Base-by-base conservation (phyloP, 2,329 filamentous ascomycete species). In the Fusarium gaditjirri region DNA sequence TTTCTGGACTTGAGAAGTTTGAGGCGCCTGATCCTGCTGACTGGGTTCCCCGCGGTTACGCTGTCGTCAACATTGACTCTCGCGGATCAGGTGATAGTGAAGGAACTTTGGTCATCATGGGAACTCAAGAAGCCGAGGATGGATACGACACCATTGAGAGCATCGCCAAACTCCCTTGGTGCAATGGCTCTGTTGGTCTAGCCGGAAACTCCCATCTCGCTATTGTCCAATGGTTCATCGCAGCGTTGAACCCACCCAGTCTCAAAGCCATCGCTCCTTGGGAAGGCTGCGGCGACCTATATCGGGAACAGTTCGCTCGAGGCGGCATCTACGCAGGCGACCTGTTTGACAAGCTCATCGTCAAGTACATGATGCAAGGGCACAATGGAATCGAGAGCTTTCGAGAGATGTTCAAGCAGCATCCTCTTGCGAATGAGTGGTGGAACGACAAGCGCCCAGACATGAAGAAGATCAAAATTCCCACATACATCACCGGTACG, bases 281-380 rank as follows among this genome's bases (percentile, higher is more conserved):
- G 64, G 64, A 67, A 17, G 64, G 64, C 0, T 67, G 64, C 1
- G 64, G 62, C 1, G 64, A 67, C 1, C 2, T 67, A 0, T 67
- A 67, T 0, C 64, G 64, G 0, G 64, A 67, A 1, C 64, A 67
- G 12, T 67, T 67, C 2, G 64, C 64, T 0, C 53, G 62, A 0
- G 64, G 64, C 0, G 64, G 64, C 2, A 67, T 67, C 0, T 67
- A 67, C 7, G 62, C 64, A 0, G 62, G 62, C 0, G 64, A 67
- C 4, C 7, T 67, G 0, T 67, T 67, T 4, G 64, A 67, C 0
- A 61, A 67, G 12, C 25, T 67, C 1, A 67, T 67, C 2, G 39
- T 67, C 6, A 67, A 67, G 25, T 67, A 67, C 3, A 67, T 67
- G 62, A 57, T 67, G 3, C 64, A 67, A 38, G 64, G 64, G 0